phyloP scores from a whole-genome alignment of 2,329 filamentous ascomycete species.

The Diaporthe sp. region DNA sequence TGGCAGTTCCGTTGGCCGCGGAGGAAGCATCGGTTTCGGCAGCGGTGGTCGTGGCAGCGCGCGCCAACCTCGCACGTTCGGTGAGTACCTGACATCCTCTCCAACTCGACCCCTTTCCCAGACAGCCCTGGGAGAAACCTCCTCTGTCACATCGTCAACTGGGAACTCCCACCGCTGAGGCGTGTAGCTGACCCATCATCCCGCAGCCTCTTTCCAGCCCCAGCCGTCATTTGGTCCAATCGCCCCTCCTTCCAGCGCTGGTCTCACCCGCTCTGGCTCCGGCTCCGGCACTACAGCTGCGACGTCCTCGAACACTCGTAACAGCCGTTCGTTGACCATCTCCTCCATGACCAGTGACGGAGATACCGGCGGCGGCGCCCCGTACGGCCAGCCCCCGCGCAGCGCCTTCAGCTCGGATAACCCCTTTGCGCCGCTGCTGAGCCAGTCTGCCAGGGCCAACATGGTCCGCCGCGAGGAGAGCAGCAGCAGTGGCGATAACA shows the following conservation, averaged over 20 bases:
- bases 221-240: constrained; percentile 29
- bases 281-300: neutral
- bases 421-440: constrained; percentile 17
- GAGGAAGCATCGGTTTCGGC: neutral
- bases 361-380: neutral
- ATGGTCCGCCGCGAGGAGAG: neutral
- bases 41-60: neutral
- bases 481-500: neutral
- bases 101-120: too few relatives aligned
- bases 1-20: neutral
- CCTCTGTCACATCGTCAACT: too few relatives aligned
- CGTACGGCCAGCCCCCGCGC: neutral
- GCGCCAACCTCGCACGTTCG: constrained; percentile 8
- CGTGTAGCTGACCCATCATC: neutral
- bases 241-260: constrained; percentile 5
- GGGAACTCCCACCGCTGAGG: too few relatives aligned
- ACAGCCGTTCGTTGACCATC: neutral
- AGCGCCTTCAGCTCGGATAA: neutral
- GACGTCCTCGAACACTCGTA: neutral
- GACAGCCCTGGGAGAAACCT: too few relatives aligned
- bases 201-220: constrained; percentile 14
- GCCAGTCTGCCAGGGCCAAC: neutral
- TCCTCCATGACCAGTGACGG: neutral
- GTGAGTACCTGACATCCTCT: neutral
- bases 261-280: neutral